Base-by-base conservation (phyloP, 1,139 yeast species). In the Yamadazyma jaroonii region DNA sequence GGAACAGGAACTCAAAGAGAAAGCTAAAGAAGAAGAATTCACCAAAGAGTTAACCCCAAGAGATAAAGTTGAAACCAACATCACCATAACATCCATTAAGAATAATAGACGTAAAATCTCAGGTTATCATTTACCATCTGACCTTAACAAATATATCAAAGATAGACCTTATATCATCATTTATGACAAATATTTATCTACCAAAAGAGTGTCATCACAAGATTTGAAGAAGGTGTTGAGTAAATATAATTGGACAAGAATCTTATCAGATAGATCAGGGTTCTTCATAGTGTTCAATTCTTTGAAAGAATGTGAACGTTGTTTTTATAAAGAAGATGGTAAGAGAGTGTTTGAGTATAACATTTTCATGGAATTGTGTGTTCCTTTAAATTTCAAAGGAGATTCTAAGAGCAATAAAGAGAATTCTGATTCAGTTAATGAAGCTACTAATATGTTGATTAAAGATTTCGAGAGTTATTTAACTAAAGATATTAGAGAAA, bases 401-500 rank as follows among this genome's bases (percentile, higher is more conserved):
- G 46, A 48, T 24, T 41, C 42, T 9, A 41, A 42, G 30, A 28
- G 22, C 12, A 11, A 12, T 5, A 22, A 42, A 42, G 26, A 39
- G 56, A 37, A 65, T 64, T 46, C 57, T 38, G 67, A 67, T 46
- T 54, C 63, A 2, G 59, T 79, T 8, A 76, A 74, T 25, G 87
- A 81, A 39, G 84, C 95, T 0, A 67, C 77, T 1, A 67, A 73
- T 30, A 63, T 75, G 44, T 64, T 88, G 31, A 57, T 81, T 25
- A 76, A 75, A 41, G 96, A 88, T 45, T 71, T 88, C 38, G 78
- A 77, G 45, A 64, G 69, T 5, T 79, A 82, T 37, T 59, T 88
- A 36, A 64, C 80, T 26, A 82, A 84, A 44, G 96, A 88, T 59
- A 76, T 88, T 25, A 70, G 87, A 50, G 92, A 82, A 51, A 76